Evolutionary conservation across 2,329 filamentous ascomycete species (phyloP).

Genomic region (Xylariaceae sp.): DNA sequence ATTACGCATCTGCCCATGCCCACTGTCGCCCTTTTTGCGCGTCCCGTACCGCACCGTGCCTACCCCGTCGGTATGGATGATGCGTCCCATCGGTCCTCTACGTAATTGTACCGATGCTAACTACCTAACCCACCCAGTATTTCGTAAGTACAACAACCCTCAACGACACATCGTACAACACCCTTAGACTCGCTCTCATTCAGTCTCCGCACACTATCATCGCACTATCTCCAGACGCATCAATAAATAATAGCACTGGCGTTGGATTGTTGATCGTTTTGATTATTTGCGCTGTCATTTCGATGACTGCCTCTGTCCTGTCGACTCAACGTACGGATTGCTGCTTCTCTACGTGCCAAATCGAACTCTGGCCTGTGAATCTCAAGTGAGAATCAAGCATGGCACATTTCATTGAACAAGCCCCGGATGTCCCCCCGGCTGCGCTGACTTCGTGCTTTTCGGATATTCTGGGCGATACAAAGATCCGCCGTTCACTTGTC

Average conservation of each 20-base stretch:
- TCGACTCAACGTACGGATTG: neutral
- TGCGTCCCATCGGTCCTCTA: neutral
- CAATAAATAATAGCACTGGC: too few relatives aligned
- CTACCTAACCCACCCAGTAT: neutral
- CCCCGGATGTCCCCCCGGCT: conserved; percentile 5
- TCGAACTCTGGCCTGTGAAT: neutral
- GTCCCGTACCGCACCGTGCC: too few relatives aligned
- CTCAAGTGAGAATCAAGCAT: conserved; percentile 12
- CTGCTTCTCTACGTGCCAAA: conserved; percentile 1
- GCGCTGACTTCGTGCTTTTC: conserved; percentile 17
- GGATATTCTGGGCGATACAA: conserved; percentile 28
- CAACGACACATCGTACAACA: neutral
- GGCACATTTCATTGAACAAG: conserved; percentile 11
- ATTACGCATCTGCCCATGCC: conserved; percentile 24
- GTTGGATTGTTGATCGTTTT: too few relatives aligned
- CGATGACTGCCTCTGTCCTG: neutral
- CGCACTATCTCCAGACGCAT: too few relatives aligned
- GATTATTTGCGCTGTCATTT: too few relatives aligned
- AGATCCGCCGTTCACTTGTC: conserved; percentile 39
- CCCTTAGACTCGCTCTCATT: too few relatives aligned
- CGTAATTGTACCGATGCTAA: neutral
- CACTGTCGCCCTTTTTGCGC: conserved; percentile 12
- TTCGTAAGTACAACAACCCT: neutral
- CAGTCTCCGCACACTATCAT: too few relatives aligned
- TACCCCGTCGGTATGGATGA: neutral